Evolutionary conservation across 495 filamentous ascomycete genomes (phyloP).

Genomic region (Pyrenula aspistea): DNA sequence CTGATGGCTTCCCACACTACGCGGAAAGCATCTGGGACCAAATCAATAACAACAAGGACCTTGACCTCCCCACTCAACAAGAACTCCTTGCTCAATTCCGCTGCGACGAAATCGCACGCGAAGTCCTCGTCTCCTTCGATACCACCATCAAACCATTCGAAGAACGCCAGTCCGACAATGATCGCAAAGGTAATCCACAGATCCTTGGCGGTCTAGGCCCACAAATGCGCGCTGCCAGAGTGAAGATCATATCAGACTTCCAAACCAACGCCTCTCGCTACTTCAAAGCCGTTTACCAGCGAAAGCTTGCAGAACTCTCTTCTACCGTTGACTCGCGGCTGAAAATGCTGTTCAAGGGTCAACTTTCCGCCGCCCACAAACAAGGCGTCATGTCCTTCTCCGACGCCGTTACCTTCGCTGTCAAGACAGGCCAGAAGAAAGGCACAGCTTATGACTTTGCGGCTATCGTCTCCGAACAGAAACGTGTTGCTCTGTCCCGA

Average conservation of each 20-base stretch:
- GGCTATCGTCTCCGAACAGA: constrained; percentile 79
- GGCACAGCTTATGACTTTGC: constrained; percentile 85
- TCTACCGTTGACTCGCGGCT: constrained; percentile 74
- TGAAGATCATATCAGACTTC: constrained; percentile 68
- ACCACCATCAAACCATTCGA: constrained; percentile 71
- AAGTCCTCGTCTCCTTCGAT: constrained; percentile 77
- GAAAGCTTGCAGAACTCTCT: constrained; percentile 76
- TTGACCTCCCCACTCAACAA: constrained; percentile 94
- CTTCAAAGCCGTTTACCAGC: constrained; percentile 84
- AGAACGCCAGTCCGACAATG: constrained; percentile 64
- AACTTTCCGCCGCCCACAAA: constrained; percentile 81
- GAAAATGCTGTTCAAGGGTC: constrained; percentile 76
- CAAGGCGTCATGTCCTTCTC: constrained; percentile 76
- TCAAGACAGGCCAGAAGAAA: constrained; percentile 85
- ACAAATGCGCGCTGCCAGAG: constrained; percentile 59
- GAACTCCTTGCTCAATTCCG: constrained; percentile 94
- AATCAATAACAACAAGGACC: constrained; percentile 95
- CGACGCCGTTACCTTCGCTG: constrained; percentile 69
- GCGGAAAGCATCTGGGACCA: constrained; percentile 94
- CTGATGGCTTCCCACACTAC: constrained; percentile 87
- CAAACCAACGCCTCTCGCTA: constrained; percentile 85
- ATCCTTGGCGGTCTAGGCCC: constrained; percentile 67
- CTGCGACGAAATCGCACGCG: constrained; percentile 88
- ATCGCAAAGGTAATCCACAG: constrained; percentile 53
- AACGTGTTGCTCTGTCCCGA: constrained; percentile 54